Conservation (phyloP, 805 yeast species). For the Metschnikowia cerradonensis region DNA sequence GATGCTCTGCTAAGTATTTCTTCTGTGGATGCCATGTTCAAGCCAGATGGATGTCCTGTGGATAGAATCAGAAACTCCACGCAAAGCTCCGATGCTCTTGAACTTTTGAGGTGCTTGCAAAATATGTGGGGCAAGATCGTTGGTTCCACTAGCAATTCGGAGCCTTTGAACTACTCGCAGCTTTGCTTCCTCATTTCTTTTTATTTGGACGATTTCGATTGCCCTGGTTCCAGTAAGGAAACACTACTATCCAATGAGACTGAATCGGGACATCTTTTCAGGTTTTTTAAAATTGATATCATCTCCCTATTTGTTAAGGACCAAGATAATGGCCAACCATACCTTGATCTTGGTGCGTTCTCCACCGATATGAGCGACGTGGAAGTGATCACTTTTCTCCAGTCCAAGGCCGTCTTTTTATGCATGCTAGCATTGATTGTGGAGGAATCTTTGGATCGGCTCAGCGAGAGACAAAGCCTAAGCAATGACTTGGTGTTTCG, state of each 20-base stretch:
- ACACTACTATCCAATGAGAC: slow-evolving; percentile 9
- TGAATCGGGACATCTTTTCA: slow-evolving; percentile 23
- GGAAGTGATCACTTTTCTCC: slow-evolving; percentile 16
- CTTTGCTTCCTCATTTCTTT: slow-evolving; percentile 28
- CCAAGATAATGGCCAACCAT: slow-evolving; percentile 14
- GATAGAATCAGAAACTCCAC: neutral
- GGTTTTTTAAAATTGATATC: slow-evolving; percentile 25
- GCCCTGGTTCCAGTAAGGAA: neutral
- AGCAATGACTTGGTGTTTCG: neutral
- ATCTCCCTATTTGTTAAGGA: slow-evolving; percentile 15
- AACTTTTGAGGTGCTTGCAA: slow-evolving; percentile 20
- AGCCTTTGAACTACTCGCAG: slow-evolving; percentile 20
- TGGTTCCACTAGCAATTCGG: slow-evolving; percentile 17
- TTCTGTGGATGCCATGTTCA: neutral
- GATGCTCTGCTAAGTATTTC: neutral
- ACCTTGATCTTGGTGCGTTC: slow-evolving; percentile 11
- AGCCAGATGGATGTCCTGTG: neutral
- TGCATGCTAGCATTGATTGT: slow-evolving; percentile 29
- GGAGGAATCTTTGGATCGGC: slow-evolving; percentile 26
- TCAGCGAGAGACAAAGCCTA: slow-evolving; percentile 1
- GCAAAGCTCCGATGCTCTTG: slow-evolving; percentile 12
- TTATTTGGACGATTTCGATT: slow-evolving; percentile 21
- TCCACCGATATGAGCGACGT: slow-evolving; percentile 15
- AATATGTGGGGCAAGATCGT: slow-evolving; percentile 26
- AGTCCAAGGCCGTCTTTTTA: slow-evolving; percentile 25